Base-by-base conservation (phyloP, 2,329 filamentous ascomycete species). In the Paramyrothecium sp. region DNA sequence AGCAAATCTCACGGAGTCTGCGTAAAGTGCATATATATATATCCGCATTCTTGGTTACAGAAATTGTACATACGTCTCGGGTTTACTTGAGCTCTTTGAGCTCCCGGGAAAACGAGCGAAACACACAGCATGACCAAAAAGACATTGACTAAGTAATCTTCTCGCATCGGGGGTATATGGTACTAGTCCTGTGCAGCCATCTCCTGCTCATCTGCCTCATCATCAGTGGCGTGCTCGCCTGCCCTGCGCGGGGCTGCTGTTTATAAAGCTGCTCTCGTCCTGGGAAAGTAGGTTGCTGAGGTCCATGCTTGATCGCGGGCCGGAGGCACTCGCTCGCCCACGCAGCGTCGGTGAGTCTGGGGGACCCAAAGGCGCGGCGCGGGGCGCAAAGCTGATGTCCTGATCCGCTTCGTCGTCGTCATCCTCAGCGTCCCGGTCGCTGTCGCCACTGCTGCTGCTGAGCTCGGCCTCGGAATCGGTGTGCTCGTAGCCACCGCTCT, bases 391-490 rank as follows among this genome's bases (percentile, higher is more conserved):
- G 60, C 75, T 76, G 55, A 77, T 70, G 51, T 69, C 65, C 5
- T 63, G 56, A 3, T 65, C 63, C 3, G 60, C 61, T 5, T 63
- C 59, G 0, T 62, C 64, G 11, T 67, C 65, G 2, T 64, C 58
- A 2, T 62, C 63, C 0, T 74, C 65, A 2, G 76, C 71, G 11
- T 69, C 68, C 8, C 67, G 70, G 17, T 67, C 67, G 12, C 77
- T 72, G 7, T 76, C 75, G 22, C 75, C 73, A 52, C 75, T 75
- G 59, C 79, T 82, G 66, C 79, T 84, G 58, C 73, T 81, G 54
- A 86, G 63, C 54, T 87, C 86, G 10, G 80, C 88, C 62, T 91
- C 89, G 2, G 88, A 89, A 72, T 92, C 89, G 10, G 89, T 92
- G 69, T 92, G 89, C 75, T 92, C 89, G 75, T 91, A 92, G 63